Conservation (phyloP, 352 stramenopile genomes). For the Phytophthora syringae region DNA sequence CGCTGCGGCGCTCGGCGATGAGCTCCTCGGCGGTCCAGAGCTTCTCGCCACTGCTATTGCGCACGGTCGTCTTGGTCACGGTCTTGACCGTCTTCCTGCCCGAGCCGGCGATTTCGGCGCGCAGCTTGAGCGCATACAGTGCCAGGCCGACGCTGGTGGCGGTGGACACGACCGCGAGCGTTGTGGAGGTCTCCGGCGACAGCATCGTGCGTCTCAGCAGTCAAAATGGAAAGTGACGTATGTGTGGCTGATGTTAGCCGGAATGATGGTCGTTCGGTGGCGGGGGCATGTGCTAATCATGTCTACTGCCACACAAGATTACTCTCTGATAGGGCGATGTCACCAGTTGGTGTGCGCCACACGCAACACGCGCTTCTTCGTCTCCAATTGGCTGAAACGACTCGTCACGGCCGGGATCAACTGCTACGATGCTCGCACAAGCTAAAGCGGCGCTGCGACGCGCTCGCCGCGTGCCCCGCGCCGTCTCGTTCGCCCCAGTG, state of each 20-base stretch:
- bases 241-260: neutral
- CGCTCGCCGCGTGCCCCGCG: neutral
- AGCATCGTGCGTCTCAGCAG: conserved; percentile 25
- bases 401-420: neutral
- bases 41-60: conserved; percentile 36
- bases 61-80: conserved; percentile 28
- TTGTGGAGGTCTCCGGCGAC: conserved; percentile 25
- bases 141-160: conserved; percentile 42
- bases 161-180: conserved; percentile 35
- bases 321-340: conserved; percentile 11
- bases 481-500: neutral
- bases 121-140: conserved; percentile 49
- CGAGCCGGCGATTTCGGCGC: conserved; percentile 18
- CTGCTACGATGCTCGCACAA: conserved; percentile 13
- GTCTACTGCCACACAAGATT: conserved; percentile 31
- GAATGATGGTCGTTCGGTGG: conserved; percentile 35
- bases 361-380: conserved; percentile 16
- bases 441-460: conserved; percentile 22
- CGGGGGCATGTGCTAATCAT: neutral
- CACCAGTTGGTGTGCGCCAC: conserved; percentile 5
- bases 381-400: conserved; percentile 12
- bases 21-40: conserved; percentile 78
- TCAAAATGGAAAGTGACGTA: conserved; percentile 19
- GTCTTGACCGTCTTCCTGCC: conserved; percentile 34
- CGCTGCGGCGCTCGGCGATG: conserved; percentile 75